Evolutionary conservation across 2,329 filamentous ascomycete genomes (phyloP).

Genomic region (Fusarium devonianum): DNA sequence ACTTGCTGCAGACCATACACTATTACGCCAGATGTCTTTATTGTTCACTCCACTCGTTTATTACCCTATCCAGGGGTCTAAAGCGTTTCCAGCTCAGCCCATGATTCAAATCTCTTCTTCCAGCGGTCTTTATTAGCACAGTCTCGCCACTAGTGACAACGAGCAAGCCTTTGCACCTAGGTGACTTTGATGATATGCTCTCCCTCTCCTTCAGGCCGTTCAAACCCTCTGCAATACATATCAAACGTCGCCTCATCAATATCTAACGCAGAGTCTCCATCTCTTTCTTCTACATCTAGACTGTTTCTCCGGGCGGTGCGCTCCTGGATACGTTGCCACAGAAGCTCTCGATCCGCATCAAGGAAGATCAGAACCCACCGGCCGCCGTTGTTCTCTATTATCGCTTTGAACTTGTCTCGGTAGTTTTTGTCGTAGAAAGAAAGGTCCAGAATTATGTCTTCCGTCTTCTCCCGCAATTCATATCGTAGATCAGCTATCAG

Average conservation of each 20-base stretch:
- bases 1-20: no score
- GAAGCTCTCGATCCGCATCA: conserved; percentile 36
- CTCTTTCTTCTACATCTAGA: neutral
- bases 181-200: conserved; percentile 1
- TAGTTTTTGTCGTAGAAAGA: conserved; percentile 45
- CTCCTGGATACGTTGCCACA: conserved; percentile 44
- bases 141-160: no score
- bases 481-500: conserved; percentile 2
- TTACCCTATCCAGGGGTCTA: no score
- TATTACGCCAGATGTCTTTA: no score
- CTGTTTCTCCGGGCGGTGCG: conserved; percentile 31
- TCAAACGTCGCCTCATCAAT: conserved; percentile 1
- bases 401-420: conserved; percentile 41
- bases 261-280: conserved; percentile 15
- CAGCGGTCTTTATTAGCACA: no score
- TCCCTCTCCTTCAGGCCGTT: conserved; percentile 6
- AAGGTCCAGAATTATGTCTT: conserved; percentile 43
- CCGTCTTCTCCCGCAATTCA: conserved; percentile 20
- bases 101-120: no score
- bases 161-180: no score
- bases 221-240: conserved; percentile 3
- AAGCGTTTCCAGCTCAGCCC: no score
- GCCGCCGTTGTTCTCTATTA: conserved; percentile 37
- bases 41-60: no score
- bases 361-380: conserved; percentile 44